These are phyloP conservation scores for Lumnitzera littorea DNA, from an alignment of 345 rosid species.

Conservation along the genomic window DNA sequence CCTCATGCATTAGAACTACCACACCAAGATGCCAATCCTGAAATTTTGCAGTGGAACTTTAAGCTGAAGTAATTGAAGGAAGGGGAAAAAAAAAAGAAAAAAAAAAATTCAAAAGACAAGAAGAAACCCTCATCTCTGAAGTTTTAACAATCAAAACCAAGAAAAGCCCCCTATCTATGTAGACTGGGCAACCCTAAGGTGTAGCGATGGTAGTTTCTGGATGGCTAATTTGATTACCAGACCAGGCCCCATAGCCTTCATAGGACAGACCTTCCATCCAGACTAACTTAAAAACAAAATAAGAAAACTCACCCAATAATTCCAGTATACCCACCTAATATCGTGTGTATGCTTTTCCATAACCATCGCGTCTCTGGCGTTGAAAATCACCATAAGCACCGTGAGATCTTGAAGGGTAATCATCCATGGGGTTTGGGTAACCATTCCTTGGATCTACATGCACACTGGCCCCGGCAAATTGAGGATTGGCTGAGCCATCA, in stretches of 20 bases:
- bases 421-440: constrained; percentile 52
- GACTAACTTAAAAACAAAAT: constrained; percentile 16
- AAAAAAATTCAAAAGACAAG: constrained; percentile 9
- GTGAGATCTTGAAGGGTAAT: constrained; percentile 63
- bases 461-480: constrained; percentile 42
- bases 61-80: constrained; percentile 15
- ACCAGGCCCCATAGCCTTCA: neutral
- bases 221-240: constrained; percentile 1
- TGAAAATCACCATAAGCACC: constrained; percentile 67
- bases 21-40: constrained; percentile 41
- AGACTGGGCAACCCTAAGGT: too few species aligned
- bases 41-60: constrained; percentile 32
- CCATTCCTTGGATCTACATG: constrained; percentile 59
- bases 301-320: constrained; percentile 57
- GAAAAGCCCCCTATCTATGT: too few species aligned
- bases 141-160: too few species aligned
- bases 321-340: constrained; percentile 36
- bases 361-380: constrained; percentile 73
- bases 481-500: constrained; percentile 53
- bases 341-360: constrained; percentile 73
- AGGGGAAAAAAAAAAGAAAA: constrained; percentile 11
- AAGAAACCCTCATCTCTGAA: too few species aligned
- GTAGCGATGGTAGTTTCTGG: neutral
- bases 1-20: constrained; percentile 27
- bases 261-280: constrained; percentile 11